Percentiles rank a stretch among this genome's conserved stretches.
phyloP scores from a whole-genome alignment of 495 filamentous ascomycete genomes.

The Alectoria sarmentosa region DNA sequence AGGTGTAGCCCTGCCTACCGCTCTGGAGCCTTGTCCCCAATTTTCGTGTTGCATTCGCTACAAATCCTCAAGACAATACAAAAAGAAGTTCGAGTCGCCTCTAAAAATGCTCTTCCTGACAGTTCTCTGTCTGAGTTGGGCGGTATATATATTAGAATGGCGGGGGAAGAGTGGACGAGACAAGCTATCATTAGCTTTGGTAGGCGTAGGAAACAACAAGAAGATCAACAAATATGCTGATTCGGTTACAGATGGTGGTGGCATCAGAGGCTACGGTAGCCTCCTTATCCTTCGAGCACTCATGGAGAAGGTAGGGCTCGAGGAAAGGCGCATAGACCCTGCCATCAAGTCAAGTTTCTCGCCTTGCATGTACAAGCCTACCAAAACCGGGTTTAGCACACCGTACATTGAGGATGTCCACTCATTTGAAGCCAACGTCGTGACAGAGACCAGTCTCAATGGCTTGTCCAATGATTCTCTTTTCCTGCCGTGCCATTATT shows the following conservation, averaged over 20 bases:
- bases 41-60: neutral
- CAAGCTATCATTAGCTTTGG: conserved; percentile 3
- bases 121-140: neutral
- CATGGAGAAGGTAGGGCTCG: conserved; percentile 1
- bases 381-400: neutral
- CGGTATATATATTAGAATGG: neutral
- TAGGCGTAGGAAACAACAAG: neutral
- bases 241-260: neutral
- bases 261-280: conserved; percentile 2
- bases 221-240: neutral
- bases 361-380: conserved; percentile 8
- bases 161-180: neutral
- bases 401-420: neutral
- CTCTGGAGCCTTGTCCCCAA: neutral
- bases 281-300: neutral
- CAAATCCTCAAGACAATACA: neutral
- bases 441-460: neutral
- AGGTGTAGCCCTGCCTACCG: neutral
- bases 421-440: neutral
- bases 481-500: conserved; percentile 7
- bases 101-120: neutral
- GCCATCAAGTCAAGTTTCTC: conserved; percentile 1
- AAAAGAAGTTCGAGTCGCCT: neutral
- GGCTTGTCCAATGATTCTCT: neutral
- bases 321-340: conserved; percentile 15